Conservation (phyloP, 352 stramenopile species). For the Globisporangium spinosum region DNA sequence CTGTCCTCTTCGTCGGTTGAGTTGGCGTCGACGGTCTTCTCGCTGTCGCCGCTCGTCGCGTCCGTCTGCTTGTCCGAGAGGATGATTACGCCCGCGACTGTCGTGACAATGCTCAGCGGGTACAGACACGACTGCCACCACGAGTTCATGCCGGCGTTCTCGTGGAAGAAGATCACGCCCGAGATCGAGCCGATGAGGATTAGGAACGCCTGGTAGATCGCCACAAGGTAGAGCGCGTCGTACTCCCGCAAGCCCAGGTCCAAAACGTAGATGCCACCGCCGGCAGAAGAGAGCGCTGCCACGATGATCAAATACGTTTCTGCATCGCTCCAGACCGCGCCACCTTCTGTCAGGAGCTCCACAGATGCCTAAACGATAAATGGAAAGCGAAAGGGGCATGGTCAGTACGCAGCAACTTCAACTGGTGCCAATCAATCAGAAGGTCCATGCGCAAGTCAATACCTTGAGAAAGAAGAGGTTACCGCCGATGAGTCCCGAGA, state of each 20-base stretch:
- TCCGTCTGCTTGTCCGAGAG: slow-evolving; percentile 80
- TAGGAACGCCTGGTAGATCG: slow-evolving; percentile 82
- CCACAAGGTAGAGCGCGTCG: slow-evolving; percentile 83
- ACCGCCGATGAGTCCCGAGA: slow-evolving; percentile 77
- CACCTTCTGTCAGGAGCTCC: slow-evolving; percentile 73
- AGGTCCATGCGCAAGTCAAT: neutral
- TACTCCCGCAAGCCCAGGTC: slow-evolving; percentile 77
- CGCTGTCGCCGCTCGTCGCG: slow-evolving; percentile 33
- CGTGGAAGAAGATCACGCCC: slow-evolving; percentile 86
- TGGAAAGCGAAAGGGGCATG: neutral
- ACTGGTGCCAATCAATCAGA: neutral
- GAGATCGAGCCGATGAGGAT: slow-evolving; percentile 84
- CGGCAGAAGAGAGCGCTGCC: slow-evolving; percentile 56
- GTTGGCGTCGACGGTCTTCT: slow-evolving; percentile 30
- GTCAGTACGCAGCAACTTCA: neutral
- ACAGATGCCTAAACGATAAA: slow-evolving; percentile 52
- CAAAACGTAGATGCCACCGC: slow-evolving; percentile 77
- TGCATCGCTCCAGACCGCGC: slow-evolving; percentile 49
- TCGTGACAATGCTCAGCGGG: slow-evolving; percentile 73
- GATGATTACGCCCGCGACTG: slow-evolving; percentile 73
- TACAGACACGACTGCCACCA: slow-evolving; percentile 83
- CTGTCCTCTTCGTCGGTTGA: slow-evolving; percentile 40
- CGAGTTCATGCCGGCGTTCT: slow-evolving; percentile 75
- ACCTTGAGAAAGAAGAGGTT: slow-evolving; percentile 89
- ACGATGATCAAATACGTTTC: slow-evolving; percentile 80